phyloP scores from a whole-genome alignment of 805 yeast species.

The Nakazawaea ernobii region DNA sequence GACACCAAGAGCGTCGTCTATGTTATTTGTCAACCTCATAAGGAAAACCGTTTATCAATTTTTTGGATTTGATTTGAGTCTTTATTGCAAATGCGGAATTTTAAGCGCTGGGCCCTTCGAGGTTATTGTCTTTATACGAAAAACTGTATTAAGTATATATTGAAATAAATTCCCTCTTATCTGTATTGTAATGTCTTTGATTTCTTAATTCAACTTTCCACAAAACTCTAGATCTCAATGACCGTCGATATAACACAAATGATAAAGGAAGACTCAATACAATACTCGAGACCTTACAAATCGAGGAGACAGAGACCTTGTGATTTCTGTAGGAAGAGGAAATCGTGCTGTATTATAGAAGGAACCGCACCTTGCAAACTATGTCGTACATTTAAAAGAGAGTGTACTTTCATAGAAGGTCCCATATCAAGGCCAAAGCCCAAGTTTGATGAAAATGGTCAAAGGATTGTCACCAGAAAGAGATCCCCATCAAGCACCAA shows the following conservation, averaged over 20 bases:
- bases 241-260: neutral
- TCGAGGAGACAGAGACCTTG: conserved; percentile 30
- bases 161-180: too few relatives aligned
- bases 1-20: too few relatives aligned
- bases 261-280: neutral
- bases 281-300: conserved; percentile 24
- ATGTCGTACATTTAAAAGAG: conserved; percentile 25
- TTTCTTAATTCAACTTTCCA: neutral
- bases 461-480: conserved; percentile 5
- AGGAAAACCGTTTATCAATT: too few relatives aligned
- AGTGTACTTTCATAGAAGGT: conserved; percentile 27
- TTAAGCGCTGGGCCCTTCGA: too few relatives aligned
- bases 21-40: too few relatives aligned
- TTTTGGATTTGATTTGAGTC: too few relatives aligned
- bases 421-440: conserved; percentile 19
- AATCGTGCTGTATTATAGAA: conserved; percentile 30
- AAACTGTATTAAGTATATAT: too few relatives aligned
- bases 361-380: conserved; percentile 26
- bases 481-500: conserved; percentile 1
- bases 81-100: too few relatives aligned
- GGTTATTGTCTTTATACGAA: neutral
- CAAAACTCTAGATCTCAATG: neutral
- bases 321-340: conserved; percentile 29
- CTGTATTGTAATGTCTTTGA: too few relatives aligned
- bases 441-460: conserved; percentile 11